Evolutionary conservation across 1,284 basidiomycete genomes (phyloP).

Genomic region (Puccinia coronata): DNA sequence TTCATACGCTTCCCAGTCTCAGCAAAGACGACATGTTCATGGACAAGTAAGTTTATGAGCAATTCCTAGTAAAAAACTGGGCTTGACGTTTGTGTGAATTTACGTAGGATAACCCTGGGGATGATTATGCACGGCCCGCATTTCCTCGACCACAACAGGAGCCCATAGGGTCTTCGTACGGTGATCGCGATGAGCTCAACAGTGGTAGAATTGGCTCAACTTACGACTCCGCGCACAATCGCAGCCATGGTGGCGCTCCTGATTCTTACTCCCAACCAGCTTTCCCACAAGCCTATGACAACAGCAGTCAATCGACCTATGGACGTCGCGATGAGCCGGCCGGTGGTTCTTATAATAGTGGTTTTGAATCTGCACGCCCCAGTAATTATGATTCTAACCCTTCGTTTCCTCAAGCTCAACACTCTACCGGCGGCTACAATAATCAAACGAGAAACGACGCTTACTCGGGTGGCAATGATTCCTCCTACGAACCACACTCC

Average conservation of each 20-base stretch:
- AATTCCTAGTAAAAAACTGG: neutral
- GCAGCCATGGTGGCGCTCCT: neutral
- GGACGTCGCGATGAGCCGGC: neutral
- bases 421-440: neutral
- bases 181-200: neutral
- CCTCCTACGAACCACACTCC: neutral
- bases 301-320: neutral
- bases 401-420: constrained; percentile 21
- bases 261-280: constrained; percentile 1
- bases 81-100: neutral
- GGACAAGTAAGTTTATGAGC: neutral
- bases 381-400: neutral
- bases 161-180: neutral
- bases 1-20: neutral
- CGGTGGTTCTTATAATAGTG: neutral
- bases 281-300: constrained; percentile 3
- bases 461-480: neutral
- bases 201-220: neutral
- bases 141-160: constrained; percentile 19
- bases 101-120: neutral
- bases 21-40: neutral
- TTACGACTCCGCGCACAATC: neutral
- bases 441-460: neutral
- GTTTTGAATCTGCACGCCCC: neutral
- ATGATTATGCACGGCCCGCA: neutral